Conservation (phyloP, 1,284 basidiomycete genomes). For the Sanghuangporus baumii region DNA sequence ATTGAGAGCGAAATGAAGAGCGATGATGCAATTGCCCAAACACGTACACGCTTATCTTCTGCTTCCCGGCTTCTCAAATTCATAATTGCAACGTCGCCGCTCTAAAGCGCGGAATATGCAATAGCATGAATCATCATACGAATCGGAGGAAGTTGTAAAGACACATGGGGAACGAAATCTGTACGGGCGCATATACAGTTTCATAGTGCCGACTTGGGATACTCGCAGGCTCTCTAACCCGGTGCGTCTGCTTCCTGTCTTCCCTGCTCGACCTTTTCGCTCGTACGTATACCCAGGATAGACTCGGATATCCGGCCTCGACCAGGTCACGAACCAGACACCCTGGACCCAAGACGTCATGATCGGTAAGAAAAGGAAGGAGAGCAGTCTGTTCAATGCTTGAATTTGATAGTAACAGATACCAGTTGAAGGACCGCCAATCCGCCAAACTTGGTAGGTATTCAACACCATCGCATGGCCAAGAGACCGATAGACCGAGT, state of each 20-base stretch:
- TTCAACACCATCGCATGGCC: neutral
- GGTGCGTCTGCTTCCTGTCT: neutral
- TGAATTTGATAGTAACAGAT: neutral
- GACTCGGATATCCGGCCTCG: neutral
- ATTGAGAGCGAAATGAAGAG: neutral
- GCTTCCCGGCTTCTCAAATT: neutral
- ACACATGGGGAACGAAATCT: neutral
- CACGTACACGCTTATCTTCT: constrained; percentile 2
- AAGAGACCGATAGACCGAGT: neutral
- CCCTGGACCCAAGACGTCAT: constrained; percentile 10
- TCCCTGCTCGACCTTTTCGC: neutral
- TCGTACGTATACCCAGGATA: neutral
- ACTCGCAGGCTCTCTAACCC: neutral
- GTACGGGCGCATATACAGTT: neutral
- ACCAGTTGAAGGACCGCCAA: neutral
- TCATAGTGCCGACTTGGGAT: neutral
- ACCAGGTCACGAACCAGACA: neutral
- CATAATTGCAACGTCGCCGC: neutral
- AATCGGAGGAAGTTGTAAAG: neutral
- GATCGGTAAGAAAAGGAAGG: neutral
- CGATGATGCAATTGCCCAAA: neutral
- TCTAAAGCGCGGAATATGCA: neutral
- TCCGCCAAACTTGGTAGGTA: neutral
- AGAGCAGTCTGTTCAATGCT: neutral
- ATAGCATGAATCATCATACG: constrained; percentile 3